A percentile compares a stretch with the other conserved stretches of the same genome.
These are phyloP conservation scores for Actinomucor elegans DNA, from an alignment of 371 early-diverging fungal genomes.

Conservation along the genomic window DNA sequence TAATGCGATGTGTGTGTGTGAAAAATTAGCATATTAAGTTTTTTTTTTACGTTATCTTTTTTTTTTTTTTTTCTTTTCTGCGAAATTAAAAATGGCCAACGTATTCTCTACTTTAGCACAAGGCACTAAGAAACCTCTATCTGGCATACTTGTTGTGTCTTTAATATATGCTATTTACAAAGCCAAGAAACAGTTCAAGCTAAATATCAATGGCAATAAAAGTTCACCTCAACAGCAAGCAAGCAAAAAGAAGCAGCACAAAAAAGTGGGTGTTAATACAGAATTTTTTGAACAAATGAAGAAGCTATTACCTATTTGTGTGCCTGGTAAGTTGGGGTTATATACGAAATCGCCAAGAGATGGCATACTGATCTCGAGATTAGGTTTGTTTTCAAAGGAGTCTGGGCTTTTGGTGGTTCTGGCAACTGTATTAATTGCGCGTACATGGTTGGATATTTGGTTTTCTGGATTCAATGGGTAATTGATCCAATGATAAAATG, in stretches of 20 bases:
- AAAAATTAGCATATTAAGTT: constrained; percentile 2
- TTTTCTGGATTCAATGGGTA: constrained; percentile 74
- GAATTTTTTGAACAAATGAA: constrained; percentile 79
- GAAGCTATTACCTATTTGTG: constrained; percentile 69
- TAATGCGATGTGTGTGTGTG: no score
- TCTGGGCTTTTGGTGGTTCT: constrained; percentile 62
- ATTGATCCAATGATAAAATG: background rate
- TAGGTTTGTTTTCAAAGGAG: constrained; percentile 65
- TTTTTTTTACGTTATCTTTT: constrained; percentile 3
- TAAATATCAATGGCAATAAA: constrained; percentile 4
- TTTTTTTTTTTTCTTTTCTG: no score
- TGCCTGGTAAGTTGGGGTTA: constrained; percentile 52
- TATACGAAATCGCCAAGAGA: no score
- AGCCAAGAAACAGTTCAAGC: constrained; percentile 29
- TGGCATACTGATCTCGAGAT: background rate
- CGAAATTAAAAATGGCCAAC: constrained; percentile 27
- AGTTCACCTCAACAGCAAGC: background rate
- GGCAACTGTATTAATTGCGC: constrained; percentile 64
- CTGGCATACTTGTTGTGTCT: constrained; percentile 35
- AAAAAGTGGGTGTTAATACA: constrained; percentile 63
- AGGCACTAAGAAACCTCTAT: constrained; percentile 29
- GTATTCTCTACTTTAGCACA: constrained; percentile 32
- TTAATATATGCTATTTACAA: constrained; percentile 38
- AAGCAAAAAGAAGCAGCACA: constrained; percentile 24
- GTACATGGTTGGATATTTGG: constrained; percentile 78